Base-by-base conservation (phyloP, 257 asterid genomes). In the Ballota nigra region DNA sequence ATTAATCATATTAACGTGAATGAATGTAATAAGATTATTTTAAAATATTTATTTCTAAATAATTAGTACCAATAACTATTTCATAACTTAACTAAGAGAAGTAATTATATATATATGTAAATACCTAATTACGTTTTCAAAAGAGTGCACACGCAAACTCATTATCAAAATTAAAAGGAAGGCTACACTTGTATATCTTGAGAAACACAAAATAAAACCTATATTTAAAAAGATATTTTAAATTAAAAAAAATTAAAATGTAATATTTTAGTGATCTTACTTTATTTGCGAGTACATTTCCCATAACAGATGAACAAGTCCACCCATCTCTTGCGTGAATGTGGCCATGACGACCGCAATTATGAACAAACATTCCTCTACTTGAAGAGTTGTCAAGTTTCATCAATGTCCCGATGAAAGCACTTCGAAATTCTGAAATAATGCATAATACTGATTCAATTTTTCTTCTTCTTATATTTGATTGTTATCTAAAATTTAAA, bases 271-370 rank as follows among this genome's bases (percentile, higher is more conserved):
- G 5, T 0, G 5, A 0, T 31, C 65, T 72, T 71, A 75, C 86
- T 53, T 63, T 72, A 19, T 72, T 28, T 28, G 40, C 41, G 12
- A 59, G 65, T 29, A 15, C 3, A 29, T 26, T 40, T 41, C 43
- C 43, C 53, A 20, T 31, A 6, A 4, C 19, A 3, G 49, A 29
- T 6, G 61, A 40, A 9, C 43, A 40, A 6, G 43, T 12, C 76
- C 83, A 74, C 1, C 58, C 64, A 0, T 5, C 3, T 0, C 22
- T 41, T 1, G 6, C 6, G 1, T 10, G 29, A 12, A 78, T 20
- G 66, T 69, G 69, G 3, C 58, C 83, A 38, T 79, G 83, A 15
- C 52, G 43, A 29, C 10, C 43, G 63, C 83, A 79, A 56, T 74
- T 53, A 40, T 63, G 68, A 19, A 79, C 70, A 20, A 63, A 74